Conservation (phyloP, 2,329 filamentous ascomycete species). For the Karstenula rhodostoma region DNA sequence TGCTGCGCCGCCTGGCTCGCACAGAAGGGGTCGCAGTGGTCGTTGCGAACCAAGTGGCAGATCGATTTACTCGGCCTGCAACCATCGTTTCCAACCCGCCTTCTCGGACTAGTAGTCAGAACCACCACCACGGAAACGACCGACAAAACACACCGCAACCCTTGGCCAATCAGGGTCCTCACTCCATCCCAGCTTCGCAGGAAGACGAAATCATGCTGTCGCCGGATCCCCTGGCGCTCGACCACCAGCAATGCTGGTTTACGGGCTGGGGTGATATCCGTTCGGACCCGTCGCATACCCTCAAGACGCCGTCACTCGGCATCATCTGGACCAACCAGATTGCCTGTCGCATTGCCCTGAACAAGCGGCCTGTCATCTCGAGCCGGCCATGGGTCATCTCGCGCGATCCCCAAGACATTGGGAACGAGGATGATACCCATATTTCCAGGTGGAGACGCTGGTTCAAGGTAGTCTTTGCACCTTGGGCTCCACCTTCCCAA, state of each 20-base stretch:
- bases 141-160: slow-evolving; percentile 28
- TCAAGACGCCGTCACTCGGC: slow-evolving; percentile 87
- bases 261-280: slow-evolving; percentile 85
- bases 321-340: slow-evolving; percentile 93
- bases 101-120: slow-evolving; percentile 44
- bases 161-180: slow-evolving; percentile 10
- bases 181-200: slow-evolving; percentile 23
- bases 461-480: slow-evolving; percentile 90
- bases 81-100: slow-evolving; percentile 30
- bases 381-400: slow-evolving; percentile 37
- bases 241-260: slow-evolving; percentile 94
- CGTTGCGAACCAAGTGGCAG: slow-evolving; percentile 93
- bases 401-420: slow-evolving; percentile 46
- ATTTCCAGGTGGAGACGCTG: slow-evolving; percentile 73
- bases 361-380: slow-evolving; percentile 70
- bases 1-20: slow-evolving; percentile 78
- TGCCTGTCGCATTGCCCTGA: slow-evolving; percentile 79
- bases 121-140: slow-evolving; percentile 16
- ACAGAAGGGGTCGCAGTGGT: slow-evolving; percentile 82
- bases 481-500: slow-evolving; percentile 69
- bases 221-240: slow-evolving; percentile 71
- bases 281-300: slow-evolving; percentile 34
- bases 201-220: slow-evolving; percentile 46
- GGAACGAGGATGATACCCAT: slow-evolving; percentile 52
- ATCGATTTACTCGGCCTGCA: slow-evolving; percentile 71